Conservation (phyloP, 2,329 filamentous ascomycete genomes). For the Parastagonospora avenae region DNA sequence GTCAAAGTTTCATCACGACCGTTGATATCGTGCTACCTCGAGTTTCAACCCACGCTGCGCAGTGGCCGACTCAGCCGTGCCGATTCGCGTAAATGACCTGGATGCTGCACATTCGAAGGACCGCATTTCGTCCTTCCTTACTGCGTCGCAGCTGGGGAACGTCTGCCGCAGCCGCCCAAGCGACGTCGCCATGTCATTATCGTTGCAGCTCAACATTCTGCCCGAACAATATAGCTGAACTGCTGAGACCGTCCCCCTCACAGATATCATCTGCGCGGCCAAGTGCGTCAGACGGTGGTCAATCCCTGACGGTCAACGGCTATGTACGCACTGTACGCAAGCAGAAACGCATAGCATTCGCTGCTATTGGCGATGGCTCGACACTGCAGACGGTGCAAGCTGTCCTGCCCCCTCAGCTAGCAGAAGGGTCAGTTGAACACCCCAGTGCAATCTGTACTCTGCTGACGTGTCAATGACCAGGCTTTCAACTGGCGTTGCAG, state of each 20-base stretch:
- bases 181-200: conserved; percentile 21
- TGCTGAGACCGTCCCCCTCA: conserved; percentile 60
- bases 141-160: conserved; percentile 20
- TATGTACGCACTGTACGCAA: conserved; percentile 84
- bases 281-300: conserved; percentile 42
- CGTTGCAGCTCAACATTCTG: conserved; percentile 39
- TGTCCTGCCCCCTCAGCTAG: conserved; percentile 73
- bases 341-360: conserved; percentile 84
- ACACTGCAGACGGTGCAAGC: conserved; percentile 80
- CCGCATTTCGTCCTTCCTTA: conserved; percentile 25
- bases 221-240: conserved; percentile 46
- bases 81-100: conserved; percentile 37
- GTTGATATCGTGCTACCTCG: conserved; percentile 17
- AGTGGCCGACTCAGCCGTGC: conserved; percentile 21
- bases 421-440: conserved; percentile 67
- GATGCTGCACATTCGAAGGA: conserved; percentile 27
- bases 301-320: conserved; percentile 64
- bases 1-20: conserved; percentile 20
- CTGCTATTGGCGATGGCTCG: conserved; percentile 85
- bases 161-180: conserved; percentile 19
- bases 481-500: conserved; percentile 79
- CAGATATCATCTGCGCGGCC: conserved; percentile 51
- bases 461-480: conserved; percentile 54
- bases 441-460: not conserved
- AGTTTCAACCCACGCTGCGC: conserved; percentile 20